Base-by-base conservation (phyloP, 495 filamentous ascomycete species). In the Pseudotulostoma volvatum region DNA sequence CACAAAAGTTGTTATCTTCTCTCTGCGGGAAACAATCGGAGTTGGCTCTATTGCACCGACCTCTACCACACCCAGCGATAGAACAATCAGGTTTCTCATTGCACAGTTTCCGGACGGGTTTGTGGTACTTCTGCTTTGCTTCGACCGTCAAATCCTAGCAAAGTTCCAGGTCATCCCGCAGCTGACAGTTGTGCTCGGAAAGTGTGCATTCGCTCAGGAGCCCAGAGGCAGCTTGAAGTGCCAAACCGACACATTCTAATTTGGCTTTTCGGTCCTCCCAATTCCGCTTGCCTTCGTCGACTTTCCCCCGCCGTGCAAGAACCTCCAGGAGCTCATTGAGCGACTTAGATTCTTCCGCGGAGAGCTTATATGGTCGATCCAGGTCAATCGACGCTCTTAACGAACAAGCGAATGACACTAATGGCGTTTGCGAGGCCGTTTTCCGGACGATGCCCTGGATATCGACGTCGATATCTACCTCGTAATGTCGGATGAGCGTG, bases 401-500 rank as follows among this genome's bases (percentile, higher is more conserved):
- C 4, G 40, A 52, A 35, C 50, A 51, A 25, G 48, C 46, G 25
- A 45, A 44, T 30, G 35, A 38, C 45, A 58, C 55, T 35, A 52
- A 31, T n/a, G 48, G 49, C 32, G 45, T 49, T 40, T 59, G 37
- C 28, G 50, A 54, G 30, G 37, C 38, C 17, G 49, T 38, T 32
- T 43, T 44, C 30, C 41, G 46, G 18, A 63, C 39, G 46, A 60
- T 54, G 16, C 44, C 55, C 44, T 55, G 40, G n/a, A 46, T 38
- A 42, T 64, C 49, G 31, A 57, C 43, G 28, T 52, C 46, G 36
- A 57, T 39, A 38, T 46, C 46, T 38, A 51, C 48, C 41, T 49
- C 41, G 42, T 59, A 55, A 40, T 56, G 47, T 41, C 47, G 44
- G 34, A 59, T 38, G 36, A 55, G 53, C 2, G 45, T 53, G 31